Base-by-base conservation (phyloP, 2,329 filamentous ascomycete species). In the Tothia fuscella region DNA sequence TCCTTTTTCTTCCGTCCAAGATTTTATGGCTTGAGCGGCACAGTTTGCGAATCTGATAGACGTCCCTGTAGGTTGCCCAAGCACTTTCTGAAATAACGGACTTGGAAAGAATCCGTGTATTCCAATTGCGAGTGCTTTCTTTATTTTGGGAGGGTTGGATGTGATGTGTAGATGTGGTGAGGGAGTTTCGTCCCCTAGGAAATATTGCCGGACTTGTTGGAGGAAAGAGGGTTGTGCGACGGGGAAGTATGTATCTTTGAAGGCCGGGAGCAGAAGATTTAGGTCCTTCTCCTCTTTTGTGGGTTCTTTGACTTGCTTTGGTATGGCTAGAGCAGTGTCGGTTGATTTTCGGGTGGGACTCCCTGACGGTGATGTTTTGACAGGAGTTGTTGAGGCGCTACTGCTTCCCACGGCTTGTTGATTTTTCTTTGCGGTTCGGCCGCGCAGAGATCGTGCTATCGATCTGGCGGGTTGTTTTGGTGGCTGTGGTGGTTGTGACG, bases 81-180 rank as follows among this genome's bases (percentile, higher is more conserved):
- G 80, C 50, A 98, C 82, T 16, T 81, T 82, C n/a, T 91, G 80
- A 26, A 98, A 71, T 31, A 93, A 75, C 0, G 82, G 76, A 1
- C 86, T 86, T 1, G 91, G 91, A 50, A 96, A 95, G 46, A 93
- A 82, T 1, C 91, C 91, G 58, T 98, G 91, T 1, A 98, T 78
- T 29, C 91, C 91, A 50, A 98, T 94, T 1, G 88, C 87, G 4
- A 98, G 71, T 10, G 91, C 91, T 50, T 82, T 91, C 54, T 77
- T 85, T 35, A 96, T 77, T 49, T 74, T 81, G 1, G 77, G 82
- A 0, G 76, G 69, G 6, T 82, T 75, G 33, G 77, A 78, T 5
- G 76, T 64, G 24, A 85, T 72, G 49, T 77, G 80, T 4, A 95
- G 76, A 56, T 95, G 70, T 3, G 74, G 67, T 6, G 70, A 59